Evolutionary conservation across 257 asterid genomes (phyloP).

Genomic region (Lithospermum erythrorhizon): DNA sequence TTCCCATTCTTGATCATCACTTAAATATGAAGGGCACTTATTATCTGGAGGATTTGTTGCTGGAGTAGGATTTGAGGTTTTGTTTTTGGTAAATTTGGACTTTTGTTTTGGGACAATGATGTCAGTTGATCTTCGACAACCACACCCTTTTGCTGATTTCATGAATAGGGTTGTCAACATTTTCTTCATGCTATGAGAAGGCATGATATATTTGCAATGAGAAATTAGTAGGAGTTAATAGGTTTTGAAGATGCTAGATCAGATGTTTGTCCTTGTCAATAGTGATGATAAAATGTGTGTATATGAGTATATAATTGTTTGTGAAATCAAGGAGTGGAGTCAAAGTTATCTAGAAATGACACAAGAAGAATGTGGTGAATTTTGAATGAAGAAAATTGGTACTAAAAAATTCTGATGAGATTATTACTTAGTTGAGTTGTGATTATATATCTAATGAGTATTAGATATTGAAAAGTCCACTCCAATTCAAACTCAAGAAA

Average conservation of each 20-base stretch:
- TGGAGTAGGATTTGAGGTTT: neutral
- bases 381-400: neutral
- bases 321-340: too few species aligned
- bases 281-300: too few species aligned
- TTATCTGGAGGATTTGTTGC: neutral
- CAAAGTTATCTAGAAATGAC: too few species aligned
- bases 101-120: conserved; percentile 27
- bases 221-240: too few species aligned
- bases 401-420: too few species aligned
- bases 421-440: too few species aligned
- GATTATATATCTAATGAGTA: too few species aligned
- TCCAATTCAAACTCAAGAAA: neutral
- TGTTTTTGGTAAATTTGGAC: conserved; percentile 2
- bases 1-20: conserved; percentile 6
- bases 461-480: neutral
- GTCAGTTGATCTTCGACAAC: conserved; percentile 38
- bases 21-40: conserved; percentile 17
- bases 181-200: conserved; percentile 17
- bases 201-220: conserved; percentile 7
- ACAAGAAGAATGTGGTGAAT: neutral
- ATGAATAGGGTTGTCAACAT: conserved; percentile 28
- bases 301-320: too few species aligned
- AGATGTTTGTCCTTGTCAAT: too few species aligned
- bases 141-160: conserved; percentile 21
- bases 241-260: too few species aligned